Evolutionary conservation across 2,329 filamentous ascomycete genomes (phyloP), one percentile per base, ranked within the genome.

Genomic region (Botryosphaeria agaves): DNA sequence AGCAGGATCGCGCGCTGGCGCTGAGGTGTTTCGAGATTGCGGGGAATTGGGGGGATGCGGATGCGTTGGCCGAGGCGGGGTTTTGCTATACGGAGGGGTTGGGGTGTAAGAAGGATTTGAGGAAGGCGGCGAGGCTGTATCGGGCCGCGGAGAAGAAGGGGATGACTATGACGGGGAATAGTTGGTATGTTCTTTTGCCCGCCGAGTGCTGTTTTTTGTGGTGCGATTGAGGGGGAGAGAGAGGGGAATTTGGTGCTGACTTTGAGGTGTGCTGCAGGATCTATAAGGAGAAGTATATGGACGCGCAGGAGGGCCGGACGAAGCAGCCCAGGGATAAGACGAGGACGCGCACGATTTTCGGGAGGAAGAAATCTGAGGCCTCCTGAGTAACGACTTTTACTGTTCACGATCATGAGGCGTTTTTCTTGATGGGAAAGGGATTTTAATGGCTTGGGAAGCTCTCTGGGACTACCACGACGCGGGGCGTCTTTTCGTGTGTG

Each of bases 131-230:
- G 35, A 79, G 72, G 36, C 83, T 89, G 45, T 95, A 95, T 52
- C 76, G 89, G 14, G 67, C 76, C 61, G 89, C 89, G 5, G 89
- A 93, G 51, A 74, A 77, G 15, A 89, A 89, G 56, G 89, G 89
- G 5, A 85, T 94, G 64, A 92, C 74, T 54, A 95, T 95, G 84
- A 78, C 93, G 33, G 89, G 89, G 32, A 95, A 95, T 52, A 94
- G 84, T 62, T 98, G 89, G 87, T 93, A 64, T 49, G 81, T 69
- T 34, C 36, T 25, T 7, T 29, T 23, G 30, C 6, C 14, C 16
- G 5, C 11, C 31, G 2, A 15, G 11, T 24, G 14, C 11, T 18
- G 18, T 11, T 14, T 29, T 14, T 12, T 28, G 20, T 29, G n/a
- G 12, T 12, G 29, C 25, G 20, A 9, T 11, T 18, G 5, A 19